Conservation (phyloP, 2,329 filamentous ascomycete species). For the Didymella glomerata region DNA sequence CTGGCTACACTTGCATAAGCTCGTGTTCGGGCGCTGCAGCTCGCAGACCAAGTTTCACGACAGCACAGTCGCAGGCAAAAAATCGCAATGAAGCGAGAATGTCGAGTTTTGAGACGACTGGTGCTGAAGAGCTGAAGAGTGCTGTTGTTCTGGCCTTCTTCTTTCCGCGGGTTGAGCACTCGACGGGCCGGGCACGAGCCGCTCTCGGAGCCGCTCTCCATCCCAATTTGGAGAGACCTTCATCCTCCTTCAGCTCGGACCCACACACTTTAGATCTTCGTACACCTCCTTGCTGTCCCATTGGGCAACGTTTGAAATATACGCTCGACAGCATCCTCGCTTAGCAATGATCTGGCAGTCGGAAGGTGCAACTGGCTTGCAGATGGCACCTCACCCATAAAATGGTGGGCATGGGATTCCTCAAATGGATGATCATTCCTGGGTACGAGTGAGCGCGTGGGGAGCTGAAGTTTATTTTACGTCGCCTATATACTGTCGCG, state of each 20-base stretch:
- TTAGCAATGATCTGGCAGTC: conserved; percentile 4
- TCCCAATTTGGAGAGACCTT: conserved; percentile 5
- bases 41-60: not conserved
- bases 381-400: conserved; percentile 12
- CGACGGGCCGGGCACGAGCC: conserved; percentile 8
- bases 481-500: conserved; percentile 9
- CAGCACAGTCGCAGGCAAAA: not conserved
- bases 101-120: not conserved
- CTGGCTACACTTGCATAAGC: conserved; percentile 9
- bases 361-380: conserved; percentile 23
- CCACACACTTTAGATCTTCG: not conserved
- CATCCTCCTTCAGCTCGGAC: conserved; percentile 8
- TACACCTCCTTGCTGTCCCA: not conserved
- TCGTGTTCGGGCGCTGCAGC: conserved; percentile 3
- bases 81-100: not conserved
- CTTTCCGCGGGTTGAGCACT: conserved; percentile 2
- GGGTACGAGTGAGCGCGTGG: conserved; percentile 1
- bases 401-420: conserved; percentile 16
- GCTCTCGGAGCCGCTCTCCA: not conserved
- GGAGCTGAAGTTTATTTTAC: conserved; percentile 13
- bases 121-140: not conserved
- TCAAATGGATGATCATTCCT: conserved; percentile 13
- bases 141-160: conserved; percentile 6
- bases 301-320: not conserved
- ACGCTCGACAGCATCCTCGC: not conserved